A percentile compares a stretch with the other conserved stretches of the same genome.
Evolutionary conservation across 2,329 filamentous ascomycete species (phyloP).

Genomic region (Myriosclerotinia curreyana): DNA sequence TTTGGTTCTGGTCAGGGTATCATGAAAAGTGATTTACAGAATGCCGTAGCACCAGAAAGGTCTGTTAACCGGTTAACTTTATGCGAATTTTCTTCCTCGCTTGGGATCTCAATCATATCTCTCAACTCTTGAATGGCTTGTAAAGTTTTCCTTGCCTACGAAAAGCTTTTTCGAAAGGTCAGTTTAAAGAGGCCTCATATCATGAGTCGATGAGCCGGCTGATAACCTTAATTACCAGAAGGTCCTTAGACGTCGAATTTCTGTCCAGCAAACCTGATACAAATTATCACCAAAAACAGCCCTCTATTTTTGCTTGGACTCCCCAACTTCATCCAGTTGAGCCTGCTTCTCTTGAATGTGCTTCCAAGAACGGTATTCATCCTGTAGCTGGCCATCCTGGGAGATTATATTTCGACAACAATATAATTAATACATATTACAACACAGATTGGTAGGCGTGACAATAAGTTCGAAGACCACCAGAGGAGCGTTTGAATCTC

Average conservation of each 20-base stretch:
- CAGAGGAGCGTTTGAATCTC: too few species aligned
- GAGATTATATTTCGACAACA: too few species aligned
- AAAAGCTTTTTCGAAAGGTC: not conserved
- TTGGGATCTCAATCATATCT: not conserved
- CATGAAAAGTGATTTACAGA: not conserved
- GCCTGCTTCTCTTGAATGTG: too few species aligned
- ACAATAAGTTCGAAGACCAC: too few species aligned
- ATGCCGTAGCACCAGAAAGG: not conserved
- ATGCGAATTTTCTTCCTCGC: not conserved
- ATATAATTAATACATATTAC: too few species aligned
- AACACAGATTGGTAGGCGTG: too few species aligned
- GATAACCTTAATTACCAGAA: not conserved
- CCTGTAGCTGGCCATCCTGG: too few species aligned
- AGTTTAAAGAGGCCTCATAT: not conserved
- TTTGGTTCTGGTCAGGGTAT: not conserved
- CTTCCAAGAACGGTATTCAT: too few species aligned
- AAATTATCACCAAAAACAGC: too few species aligned
- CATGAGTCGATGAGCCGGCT: not conserved
- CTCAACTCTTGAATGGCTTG: not conserved
- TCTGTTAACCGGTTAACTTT: not conserved
- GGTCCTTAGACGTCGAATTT: not conserved
- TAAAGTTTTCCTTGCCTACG: not conserved
- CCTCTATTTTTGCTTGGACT: too few species aligned
- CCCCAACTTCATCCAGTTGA: too few species aligned
- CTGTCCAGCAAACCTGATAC: too few species aligned